Evolutionary conservation across 495 filamentous ascomycete species (phyloP), one percentile per base, ranked within the genome.

Genomic region (Astrothelium macrocarpum): DNA sequence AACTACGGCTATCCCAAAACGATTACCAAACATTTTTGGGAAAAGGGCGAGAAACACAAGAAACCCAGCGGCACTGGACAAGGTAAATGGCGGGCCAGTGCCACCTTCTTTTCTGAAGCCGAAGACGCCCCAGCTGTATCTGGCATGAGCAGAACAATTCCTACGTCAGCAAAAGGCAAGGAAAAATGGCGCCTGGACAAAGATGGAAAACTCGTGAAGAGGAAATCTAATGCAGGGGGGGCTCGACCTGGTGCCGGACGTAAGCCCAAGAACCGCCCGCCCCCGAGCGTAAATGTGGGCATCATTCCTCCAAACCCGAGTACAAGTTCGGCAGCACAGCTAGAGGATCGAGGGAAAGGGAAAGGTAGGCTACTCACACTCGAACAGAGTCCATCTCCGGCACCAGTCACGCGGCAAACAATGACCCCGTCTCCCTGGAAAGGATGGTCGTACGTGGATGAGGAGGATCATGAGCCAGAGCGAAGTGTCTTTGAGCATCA

Each of bases 1-100:
- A 79, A 88, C 72, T 89, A 89, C 67, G 65, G 69, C 12, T 62
- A 62, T 18, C 43, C 60, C 60, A 45, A 62, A 14, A 32, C n/a
- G 16, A 39, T 45, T 16, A 45, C 34, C 28, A 39, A 45, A 28
- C 32, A 32, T 20, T 62, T 45, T 12, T 53, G 36, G 36, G 43
- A 53, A 20, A 45, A 62, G 28, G 60, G 36, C 25, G 34, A 53
- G 26, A 45, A 53, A 20, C 34, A 18, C 10, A 56, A 56, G 25
- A 56, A 56, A 16, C 23, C 49, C 2, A 2, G 10, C 25, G 49
- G 49, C 25, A 28, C 49, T 2, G 29, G 20, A 5, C 49, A 25
- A 5, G 49, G 49, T 2, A 56, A 56, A 29, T 56, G 49, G 49
- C 49, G 49, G 11, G 49, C 49, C 25, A 56, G 49, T 16, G 29